Evolutionary conservation across 805 yeast genomes (phyloP).

Genomic region (Yarrowia sp.): DNA sequence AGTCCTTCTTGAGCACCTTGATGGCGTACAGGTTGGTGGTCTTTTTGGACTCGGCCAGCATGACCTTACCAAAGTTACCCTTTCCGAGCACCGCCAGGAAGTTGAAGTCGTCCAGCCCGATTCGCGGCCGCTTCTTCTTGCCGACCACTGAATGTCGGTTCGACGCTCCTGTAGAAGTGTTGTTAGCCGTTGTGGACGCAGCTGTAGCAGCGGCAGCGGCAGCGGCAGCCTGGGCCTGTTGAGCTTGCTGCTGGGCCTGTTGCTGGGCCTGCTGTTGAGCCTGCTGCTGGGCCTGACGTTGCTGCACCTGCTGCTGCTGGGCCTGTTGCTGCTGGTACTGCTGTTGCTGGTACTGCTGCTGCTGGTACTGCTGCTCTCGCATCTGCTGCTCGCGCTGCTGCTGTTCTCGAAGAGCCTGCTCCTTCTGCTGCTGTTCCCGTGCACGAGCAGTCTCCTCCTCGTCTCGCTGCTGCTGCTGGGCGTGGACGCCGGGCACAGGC

Average conservation of each 20-base stretch:
- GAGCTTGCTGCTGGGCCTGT: constrained; percentile 25
- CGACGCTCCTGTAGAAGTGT: neutral
- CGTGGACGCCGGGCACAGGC: constrained; percentile 3
- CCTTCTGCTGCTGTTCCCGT: constrained; percentile 38
- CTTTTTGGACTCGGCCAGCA: constrained; percentile 92
- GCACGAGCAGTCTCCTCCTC: constrained; percentile 13
- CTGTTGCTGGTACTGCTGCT: constrained; percentile 38
- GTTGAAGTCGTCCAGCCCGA: constrained; percentile 94
- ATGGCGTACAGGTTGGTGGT: constrained; percentile 88
- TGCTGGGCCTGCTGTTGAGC: constrained; percentile 39
- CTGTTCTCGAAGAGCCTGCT: constrained; percentile 41
- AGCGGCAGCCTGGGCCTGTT: constrained; percentile 16
- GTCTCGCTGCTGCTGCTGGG: constrained; percentile 5
- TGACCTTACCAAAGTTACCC: constrained; percentile 98
- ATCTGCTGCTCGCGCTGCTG: constrained; percentile 38
- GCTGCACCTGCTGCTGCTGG: constrained; percentile 37
- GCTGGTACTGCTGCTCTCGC: constrained; percentile 39
- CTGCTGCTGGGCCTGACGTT: constrained; percentile 37
- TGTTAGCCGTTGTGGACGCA: neutral
- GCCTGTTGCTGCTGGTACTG: constrained; percentile 40
- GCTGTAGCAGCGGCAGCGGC: constrained; percentile 5
- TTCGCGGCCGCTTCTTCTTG: constrained; percentile 45
- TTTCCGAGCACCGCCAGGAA: constrained; percentile 95
- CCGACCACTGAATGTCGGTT: constrained; percentile 2
- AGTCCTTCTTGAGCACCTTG: constrained; percentile 94